A percentile compares a stretch with the other conserved stretches of the same genome.
These are phyloP conservation scores for Pseudisothecium myosuroides DNA, from an alignment of 225 moss, liverwort and hornwort genomes.

Conservation along the genomic window DNA sequence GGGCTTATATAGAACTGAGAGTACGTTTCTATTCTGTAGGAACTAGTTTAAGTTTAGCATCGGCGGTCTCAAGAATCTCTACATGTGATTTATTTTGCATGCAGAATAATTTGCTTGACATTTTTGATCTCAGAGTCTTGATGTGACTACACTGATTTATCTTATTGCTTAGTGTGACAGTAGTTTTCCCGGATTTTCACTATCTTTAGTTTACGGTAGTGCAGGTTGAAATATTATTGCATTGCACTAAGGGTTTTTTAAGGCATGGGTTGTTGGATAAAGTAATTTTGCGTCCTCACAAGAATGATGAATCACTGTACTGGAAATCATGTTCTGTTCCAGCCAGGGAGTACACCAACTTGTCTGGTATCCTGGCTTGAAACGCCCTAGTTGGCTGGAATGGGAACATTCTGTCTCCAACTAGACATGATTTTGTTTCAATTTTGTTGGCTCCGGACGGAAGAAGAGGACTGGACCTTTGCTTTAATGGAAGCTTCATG, in stretches of 20 bases:
- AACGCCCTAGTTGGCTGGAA: not conserved
- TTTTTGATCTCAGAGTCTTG: not conserved
- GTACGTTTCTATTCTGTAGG: not conserved
- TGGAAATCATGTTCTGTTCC: not conserved
- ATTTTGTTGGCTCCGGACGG: not conserved
- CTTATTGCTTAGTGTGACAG: too few species aligned
- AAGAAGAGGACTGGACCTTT: not conserved
- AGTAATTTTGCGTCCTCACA: too few species aligned
- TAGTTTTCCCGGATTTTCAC: too few species aligned
- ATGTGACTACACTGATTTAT: not conserved
- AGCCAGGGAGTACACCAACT: not conserved
- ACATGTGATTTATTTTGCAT: not conserved
- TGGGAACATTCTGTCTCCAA: not conserved
- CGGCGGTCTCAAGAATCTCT: not conserved
- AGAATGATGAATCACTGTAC: not conserved
- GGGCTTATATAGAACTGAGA: not conserved
- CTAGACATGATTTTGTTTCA: not conserved
- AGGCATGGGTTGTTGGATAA: not conserved
- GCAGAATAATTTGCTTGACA: not conserved
- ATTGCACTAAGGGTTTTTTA: accelerated
- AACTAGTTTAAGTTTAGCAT: not conserved
- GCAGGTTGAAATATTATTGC: not conserved
- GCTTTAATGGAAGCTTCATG: not conserved
- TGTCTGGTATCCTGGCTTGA: not conserved
- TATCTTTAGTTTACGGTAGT: not conserved